phyloP scores from a whole-genome alignment of 2,329 filamentous ascomycete genomes.

The Epichloe festucae region DNA sequence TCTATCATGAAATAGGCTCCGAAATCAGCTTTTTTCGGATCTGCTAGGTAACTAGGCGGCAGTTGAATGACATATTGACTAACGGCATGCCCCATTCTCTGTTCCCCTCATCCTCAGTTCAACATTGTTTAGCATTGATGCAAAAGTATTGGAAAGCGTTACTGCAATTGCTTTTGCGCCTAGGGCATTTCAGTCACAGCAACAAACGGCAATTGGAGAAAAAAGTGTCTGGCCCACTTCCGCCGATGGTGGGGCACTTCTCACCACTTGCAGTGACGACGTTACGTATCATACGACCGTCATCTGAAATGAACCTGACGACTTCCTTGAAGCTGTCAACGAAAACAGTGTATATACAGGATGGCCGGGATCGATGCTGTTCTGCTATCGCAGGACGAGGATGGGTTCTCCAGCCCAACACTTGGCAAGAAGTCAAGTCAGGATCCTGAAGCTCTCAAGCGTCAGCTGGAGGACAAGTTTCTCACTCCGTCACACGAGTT shows the following conservation, averaged over 20 bases:
- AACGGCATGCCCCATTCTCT: too few species aligned
- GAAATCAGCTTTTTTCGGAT: too few species aligned
- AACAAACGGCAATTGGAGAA: too few species aligned
- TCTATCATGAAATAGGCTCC: not conserved
- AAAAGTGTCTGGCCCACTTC: not conserved
- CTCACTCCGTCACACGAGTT: slow-evolving; percentile 70
- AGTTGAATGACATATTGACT: too few species aligned
- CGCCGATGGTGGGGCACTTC: not conserved
- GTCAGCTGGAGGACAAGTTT: slow-evolving; percentile 61
- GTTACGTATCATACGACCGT: not conserved
- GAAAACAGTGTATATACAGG: not conserved
- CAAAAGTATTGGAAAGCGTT: too few species aligned
- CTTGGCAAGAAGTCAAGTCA: slow-evolving; percentile 12
- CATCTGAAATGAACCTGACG: slow-evolving; percentile 1
- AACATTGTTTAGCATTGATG: too few species aligned
- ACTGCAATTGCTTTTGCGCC: too few species aligned
- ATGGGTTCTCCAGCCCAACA: slow-evolving; percentile 4
- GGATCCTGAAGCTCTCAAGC: slow-evolving; percentile 51
- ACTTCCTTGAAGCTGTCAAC: not conserved
- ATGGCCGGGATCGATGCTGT: slow-evolving; percentile 25
- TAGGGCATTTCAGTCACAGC: too few species aligned
- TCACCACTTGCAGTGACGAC: not conserved
- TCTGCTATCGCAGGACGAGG: slow-evolving; percentile 16
- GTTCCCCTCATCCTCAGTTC: too few species aligned
- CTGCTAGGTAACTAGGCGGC: too few species aligned